These are phyloP conservation scores for Blakeslea trispora DNA, from an alignment of 371 early-diverging fungal species.

Conservation along the genomic window DNA sequence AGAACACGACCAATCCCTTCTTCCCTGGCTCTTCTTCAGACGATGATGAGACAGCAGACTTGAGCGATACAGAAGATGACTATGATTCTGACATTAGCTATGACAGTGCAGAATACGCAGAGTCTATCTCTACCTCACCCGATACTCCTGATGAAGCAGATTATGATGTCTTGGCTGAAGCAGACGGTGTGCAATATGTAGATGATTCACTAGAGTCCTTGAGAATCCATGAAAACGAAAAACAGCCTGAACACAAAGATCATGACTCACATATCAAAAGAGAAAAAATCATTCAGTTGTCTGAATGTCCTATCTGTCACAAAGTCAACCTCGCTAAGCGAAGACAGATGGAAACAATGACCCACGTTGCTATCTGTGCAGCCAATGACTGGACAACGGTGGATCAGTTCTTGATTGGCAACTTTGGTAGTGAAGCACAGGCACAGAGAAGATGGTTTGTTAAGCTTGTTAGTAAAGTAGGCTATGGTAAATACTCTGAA, in stretches of 20 bases:
- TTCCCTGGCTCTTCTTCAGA: constrained; percentile 10
- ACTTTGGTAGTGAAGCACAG: constrained; percentile 77
- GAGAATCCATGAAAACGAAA: background rate
- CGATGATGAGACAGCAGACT: constrained; percentile 10
- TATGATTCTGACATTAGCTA: constrained; percentile 14
- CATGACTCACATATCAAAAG: constrained; percentile 2
- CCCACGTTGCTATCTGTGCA: constrained; percentile 78
- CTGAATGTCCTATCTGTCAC: constrained; percentile 75
- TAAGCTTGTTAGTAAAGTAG: constrained; percentile 72
- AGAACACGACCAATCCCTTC: constrained; percentile 8
- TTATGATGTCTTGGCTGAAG: constrained; percentile 30
- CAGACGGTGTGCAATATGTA: constrained; percentile 29
- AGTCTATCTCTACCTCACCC: constrained; percentile 2
- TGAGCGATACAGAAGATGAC: constrained; percentile 19
- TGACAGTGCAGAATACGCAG: background rate
- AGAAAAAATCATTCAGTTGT: constrained; percentile 67
- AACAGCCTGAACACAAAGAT: background rate
- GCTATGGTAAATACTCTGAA: constrained; percentile 72
- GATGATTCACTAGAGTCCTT: constrained; percentile 10
- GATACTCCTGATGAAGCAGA: constrained; percentile 29
- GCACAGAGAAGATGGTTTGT: constrained; percentile 82
- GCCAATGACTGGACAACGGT: constrained; percentile 66
- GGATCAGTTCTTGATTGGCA: constrained; percentile 71
- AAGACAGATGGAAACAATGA: constrained; percentile 74
- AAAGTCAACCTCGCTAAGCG: constrained; percentile 57